Evolutionary conservation across 495 filamentous ascomycete species (phyloP), one percentile per base, ranked within the genome.

Genomic region (Daldinia decipiens): DNA sequence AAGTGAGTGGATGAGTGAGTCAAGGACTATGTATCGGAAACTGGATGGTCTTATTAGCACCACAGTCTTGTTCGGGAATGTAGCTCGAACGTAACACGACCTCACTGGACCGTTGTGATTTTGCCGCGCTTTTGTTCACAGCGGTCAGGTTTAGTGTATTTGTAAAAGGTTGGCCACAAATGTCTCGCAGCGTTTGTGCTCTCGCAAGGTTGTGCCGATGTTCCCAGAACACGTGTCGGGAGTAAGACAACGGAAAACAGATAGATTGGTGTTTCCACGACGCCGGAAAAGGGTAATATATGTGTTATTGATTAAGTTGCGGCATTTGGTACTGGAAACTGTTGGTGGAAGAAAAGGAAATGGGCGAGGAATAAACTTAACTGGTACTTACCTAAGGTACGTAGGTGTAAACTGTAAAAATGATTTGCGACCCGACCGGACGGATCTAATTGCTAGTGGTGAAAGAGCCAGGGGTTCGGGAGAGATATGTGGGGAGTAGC

Each of bases 381-480:
- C 19, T 24, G 31, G 54, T 38, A 57, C 54, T 53, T 53, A 53
- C 27, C 50, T 53, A 53, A 53, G 43, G 62, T 26, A 66, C 40
- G 17, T 47, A 50, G 27, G 34, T 26, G 53, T n/a, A 1, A 57
- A 72, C 55, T 72, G 59, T 15, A 53, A n/a, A 57, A 72, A 64
- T 72, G 59, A 65, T 68, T 68, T 65, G 61, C 68, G 70, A 60
- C 70, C 70, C 70, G 70, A 64, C 34, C 24, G 70, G 24, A 61
- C 27, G 70, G 70, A 36, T 56, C 53, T 8, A 56, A 56, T 60
- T 57, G 40, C 70, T 59, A 72, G 67, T 72, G 38, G 58, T 61
- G 60, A 65, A 29, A 11, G 70, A 68, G 70, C 70, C 70, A 65
- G 50, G 64, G 70, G 65, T 43, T 45, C 55, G 70, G 70, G 59